phyloP scores from a whole-genome alignment of 108 stramenopile species.

The Cyclostephanos invisitatus region DNA sequence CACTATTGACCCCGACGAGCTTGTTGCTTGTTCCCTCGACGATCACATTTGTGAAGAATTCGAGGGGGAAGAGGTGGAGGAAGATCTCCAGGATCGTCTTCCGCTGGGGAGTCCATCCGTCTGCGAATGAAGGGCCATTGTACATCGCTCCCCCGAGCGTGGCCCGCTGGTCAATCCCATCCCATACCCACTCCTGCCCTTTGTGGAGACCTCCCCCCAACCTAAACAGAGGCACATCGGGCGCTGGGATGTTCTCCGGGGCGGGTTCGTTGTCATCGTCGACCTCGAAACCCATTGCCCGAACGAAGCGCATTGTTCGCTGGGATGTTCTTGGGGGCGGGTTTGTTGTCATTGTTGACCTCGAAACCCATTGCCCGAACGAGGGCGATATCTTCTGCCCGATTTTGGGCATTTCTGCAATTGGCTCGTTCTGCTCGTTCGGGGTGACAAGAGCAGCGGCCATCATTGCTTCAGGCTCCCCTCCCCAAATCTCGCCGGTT shows the following conservation, averaged over 20 bases:
- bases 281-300: slow-evolving; percentile 1
- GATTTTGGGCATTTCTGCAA: slow-evolving; percentile 18
- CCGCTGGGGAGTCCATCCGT: too few relatives aligned
- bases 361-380: neutral
- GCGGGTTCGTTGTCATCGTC: slow-evolving; percentile 11
- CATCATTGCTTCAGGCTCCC: too few relatives aligned
- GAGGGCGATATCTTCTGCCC: slow-evolving; percentile 3
- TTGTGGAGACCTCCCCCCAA: neutral
- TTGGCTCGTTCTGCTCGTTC: too few relatives aligned
- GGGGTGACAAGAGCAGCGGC: too few relatives aligned
- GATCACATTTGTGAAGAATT: too few relatives aligned
- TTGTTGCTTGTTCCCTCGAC: too few relatives aligned
- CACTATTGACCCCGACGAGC: too few relatives aligned
- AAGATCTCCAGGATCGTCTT: too few relatives aligned
- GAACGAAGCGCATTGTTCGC: too few relatives aligned
- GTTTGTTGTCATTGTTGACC: slow-evolving; percentile 3
- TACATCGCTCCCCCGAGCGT: neutral
- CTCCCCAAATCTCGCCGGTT: too few relatives aligned
- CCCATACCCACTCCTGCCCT: neutral
- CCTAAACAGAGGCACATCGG: neutral
- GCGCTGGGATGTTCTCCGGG: neutral
- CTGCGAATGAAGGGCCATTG: neutral
- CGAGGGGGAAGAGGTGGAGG: too few relatives aligned
- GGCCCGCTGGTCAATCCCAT: neutral
- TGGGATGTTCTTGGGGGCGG: slow-evolving; percentile 1